Percentiles rank a stretch among this genome's conserved stretches.
Evolutionary conservation across 495 filamentous ascomycete species (phyloP).

Genomic region (Collariella sp.): DNA sequence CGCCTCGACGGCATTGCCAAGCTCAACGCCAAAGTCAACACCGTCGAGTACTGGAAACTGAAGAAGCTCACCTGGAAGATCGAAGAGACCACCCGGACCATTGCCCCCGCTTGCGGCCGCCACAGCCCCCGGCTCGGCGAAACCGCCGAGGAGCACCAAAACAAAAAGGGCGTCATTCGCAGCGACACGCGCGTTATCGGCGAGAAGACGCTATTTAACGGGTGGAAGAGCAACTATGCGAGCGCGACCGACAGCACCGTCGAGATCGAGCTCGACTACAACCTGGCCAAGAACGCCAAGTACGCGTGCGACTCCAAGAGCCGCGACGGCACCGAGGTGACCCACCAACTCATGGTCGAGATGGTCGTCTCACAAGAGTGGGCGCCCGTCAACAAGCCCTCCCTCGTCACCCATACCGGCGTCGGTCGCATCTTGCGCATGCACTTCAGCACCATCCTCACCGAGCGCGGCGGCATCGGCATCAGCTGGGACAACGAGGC

Average conservation of each 20-base stretch:
- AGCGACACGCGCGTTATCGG: constrained; percentile 67
- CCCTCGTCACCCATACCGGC: constrained; percentile 75
- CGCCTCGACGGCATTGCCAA: constrained; percentile 70
- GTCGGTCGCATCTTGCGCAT: constrained; percentile 85
- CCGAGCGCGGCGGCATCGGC: constrained; percentile 76
- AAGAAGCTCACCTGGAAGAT: constrained; percentile 89
- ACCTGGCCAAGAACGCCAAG: constrained; percentile 50
- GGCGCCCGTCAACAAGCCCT: constrained; percentile 58
- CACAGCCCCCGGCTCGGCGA: constrained; percentile 59
- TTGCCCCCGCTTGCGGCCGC: constrained; percentile 72
- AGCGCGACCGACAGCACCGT: constrained; percentile 57
- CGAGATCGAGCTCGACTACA: constrained; percentile 73
- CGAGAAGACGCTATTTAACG: constrained; percentile 39
- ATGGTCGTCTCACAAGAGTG: constrained; percentile 92
- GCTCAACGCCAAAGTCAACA: constrained; percentile 44
- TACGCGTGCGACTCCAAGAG: constrained; percentile 74
- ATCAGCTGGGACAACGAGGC: constrained; percentile 97
- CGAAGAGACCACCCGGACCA: constrained; percentile 71
- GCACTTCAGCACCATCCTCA: constrained; percentile 76
- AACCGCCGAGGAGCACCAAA: constrained; percentile 33
- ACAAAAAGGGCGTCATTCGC: constrained; percentile 69
- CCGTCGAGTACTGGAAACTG: constrained; percentile 68
- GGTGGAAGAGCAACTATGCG: constrained; percentile 96
- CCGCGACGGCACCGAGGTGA: constrained; percentile 66
- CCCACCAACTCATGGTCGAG: constrained; percentile 82